These are phyloP conservation scores for Lavandula angustifolia DNA, from an alignment of 257 asterid genomes.

Conservation along the genomic window DNA sequence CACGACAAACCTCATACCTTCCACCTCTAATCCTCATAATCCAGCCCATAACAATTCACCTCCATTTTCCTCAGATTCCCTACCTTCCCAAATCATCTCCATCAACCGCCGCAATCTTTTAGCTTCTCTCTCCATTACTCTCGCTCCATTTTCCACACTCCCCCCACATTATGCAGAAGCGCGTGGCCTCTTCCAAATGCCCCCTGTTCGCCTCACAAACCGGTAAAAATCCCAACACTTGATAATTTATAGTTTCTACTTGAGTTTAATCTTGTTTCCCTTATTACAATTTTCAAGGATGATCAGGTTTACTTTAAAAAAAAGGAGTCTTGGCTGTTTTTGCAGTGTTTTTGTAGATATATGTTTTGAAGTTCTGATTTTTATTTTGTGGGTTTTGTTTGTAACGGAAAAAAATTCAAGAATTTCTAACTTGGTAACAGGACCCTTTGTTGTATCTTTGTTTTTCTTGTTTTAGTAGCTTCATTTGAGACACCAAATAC, in stretches of 20 bases:
- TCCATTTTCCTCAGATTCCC: slow-evolving; percentile 33
- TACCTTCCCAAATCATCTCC: slow-evolving; percentile 18
- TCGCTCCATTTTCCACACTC: slow-evolving; percentile 48
- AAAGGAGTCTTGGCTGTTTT: not conserved
- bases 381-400: not conserved
- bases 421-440: not conserved
- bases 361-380: not conserved
- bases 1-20: slow-evolving; percentile 34
- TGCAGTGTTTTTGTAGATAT: not conserved
- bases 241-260: not conserved
- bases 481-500: not conserved
- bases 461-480: not conserved
- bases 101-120: slow-evolving; percentile 61
- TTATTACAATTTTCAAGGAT: not conserved
- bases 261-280: not conserved
- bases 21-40: slow-evolving; percentile 33
- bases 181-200: slow-evolving; percentile 97
- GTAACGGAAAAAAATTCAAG: not conserved
- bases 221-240: slow-evolving; percentile 38
- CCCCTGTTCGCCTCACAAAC: slow-evolving; percentile 80
- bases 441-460: not conserved
- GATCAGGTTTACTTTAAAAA: not conserved
- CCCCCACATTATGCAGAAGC: slow-evolving; percentile 51
- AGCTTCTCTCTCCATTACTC: slow-evolving; percentile 49
- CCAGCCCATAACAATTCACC: slow-evolving; percentile 29